A percentile compares a stretch with the other conserved stretches of the same genome.
phyloP scores from a whole-genome alignment of 2,329 filamentous ascomycete species.

The Talaromyces sp. region DNA sequence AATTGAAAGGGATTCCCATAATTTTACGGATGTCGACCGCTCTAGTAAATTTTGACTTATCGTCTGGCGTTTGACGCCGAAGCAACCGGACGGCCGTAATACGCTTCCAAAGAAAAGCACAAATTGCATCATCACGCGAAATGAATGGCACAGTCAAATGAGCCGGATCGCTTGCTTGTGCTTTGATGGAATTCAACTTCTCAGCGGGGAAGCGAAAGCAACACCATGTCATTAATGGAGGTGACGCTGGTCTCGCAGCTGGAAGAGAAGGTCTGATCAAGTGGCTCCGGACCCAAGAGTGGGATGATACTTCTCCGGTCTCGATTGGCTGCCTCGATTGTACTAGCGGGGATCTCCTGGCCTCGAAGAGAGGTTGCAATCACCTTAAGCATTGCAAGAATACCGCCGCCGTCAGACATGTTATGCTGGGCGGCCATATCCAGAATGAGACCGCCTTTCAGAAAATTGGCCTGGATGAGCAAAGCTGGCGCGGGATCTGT shows the following conservation, averaged over 20 bases:
- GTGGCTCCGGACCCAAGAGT: constrained; percentile 27
- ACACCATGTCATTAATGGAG: constrained; percentile 21
- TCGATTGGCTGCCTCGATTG: constrained; percentile 24
- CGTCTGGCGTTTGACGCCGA: not conserved
- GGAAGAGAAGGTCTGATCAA: constrained; percentile 26
- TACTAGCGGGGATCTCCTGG: constrained; percentile 1
- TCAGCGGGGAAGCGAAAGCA: constrained; percentile 24
- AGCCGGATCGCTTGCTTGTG: constrained; percentile 21
- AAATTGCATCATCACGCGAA: constrained; percentile 11
- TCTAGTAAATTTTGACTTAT: constrained; percentile 7
- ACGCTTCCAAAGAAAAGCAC: constrained; percentile 14
- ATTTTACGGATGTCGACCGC: constrained; percentile 11
- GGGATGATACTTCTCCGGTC: constrained; percentile 28
- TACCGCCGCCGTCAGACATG: constrained; percentile 20
- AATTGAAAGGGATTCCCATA: constrained; percentile 11
- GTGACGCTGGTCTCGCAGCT: constrained; percentile 24
- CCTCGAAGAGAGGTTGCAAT: constrained; percentile 10
- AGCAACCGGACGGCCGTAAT: not conserved
- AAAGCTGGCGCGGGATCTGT: constrained; percentile 4
- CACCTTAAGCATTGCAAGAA: constrained; percentile 1
- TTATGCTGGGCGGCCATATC: constrained; percentile 18
- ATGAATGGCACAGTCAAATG: constrained; percentile 19
- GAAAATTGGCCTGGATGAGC: constrained; percentile 9
- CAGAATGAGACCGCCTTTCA: constrained; percentile 6
- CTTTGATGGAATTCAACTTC: constrained; percentile 19